Evolutionary conservation across 441 rosid genomes (phyloP), one percentile per base, ranked within the genome.

Genomic region (Manihot esculenta): DNA sequence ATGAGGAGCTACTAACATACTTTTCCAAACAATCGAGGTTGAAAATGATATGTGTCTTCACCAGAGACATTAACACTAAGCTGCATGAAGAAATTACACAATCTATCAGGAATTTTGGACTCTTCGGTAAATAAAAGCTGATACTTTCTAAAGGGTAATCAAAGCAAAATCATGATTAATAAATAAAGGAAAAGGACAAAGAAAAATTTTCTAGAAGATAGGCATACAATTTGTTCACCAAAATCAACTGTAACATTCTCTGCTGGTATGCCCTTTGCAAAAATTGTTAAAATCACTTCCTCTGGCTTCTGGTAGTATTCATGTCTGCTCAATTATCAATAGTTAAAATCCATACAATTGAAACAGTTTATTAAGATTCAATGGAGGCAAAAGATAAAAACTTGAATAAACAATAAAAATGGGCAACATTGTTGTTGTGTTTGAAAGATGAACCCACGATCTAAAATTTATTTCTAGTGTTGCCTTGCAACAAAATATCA

Each of bases 11-110:
- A 27, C 10, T 10, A 9, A 17, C 27, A 48, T 83, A 93, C 98
- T 90, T 91, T 91, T 71, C 87, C 93, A 59, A 89, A 93, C 71
- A 91, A 79, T 59, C 96, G 90, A 49, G 89, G 89, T 76, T 91
- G 98, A 72, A 91, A 87, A 79, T 79, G 84, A 81, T 86, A 93
- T 0, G 81, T 64, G 60, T 89, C 97, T 66, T 84, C 88, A 38
- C 86, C 92, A 49, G 93, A 88, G 49, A 89, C 81, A 66, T 87
- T 83, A 65, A 90, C 83, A 79, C 96, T 92, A 53, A 92, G 73
- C 98, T 92, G 84, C 81, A 86, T 56, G 47, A 66, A 14, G 27
- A 61, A 15, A 20, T 56, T 17, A 17, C 48, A 27, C 64, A 48
- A 18, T 45, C 21, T 35, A 58, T 38, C 47, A 58, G 68, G 15